A percentile compares a stretch with the other conserved stretches of the same genome.
These are phyloP conservation scores for Aspergillus wentii DNA, from an alignment of 495 filamentous ascomycete species.

Conservation along the genomic window DNA sequence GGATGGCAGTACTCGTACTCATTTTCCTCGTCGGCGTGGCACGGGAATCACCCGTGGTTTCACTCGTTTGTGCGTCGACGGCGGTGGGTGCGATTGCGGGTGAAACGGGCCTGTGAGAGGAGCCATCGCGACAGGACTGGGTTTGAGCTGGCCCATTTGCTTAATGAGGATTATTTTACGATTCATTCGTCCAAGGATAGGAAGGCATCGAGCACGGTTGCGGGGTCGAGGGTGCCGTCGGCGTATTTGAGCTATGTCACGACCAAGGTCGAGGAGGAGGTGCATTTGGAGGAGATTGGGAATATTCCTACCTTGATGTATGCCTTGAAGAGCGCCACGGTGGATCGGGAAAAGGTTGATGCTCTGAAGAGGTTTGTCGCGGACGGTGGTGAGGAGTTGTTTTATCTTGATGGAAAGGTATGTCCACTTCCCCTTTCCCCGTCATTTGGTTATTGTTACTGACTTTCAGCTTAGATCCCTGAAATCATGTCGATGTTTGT, in stretches of 20 bases:
- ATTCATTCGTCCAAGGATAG: constrained; percentile 52
- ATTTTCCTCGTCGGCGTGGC: constrained; percentile 82
- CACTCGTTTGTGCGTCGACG: constrained; percentile 87
- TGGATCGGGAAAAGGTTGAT: constrained; percentile 89
- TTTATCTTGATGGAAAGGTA: constrained; percentile 65
- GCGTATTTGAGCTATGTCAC: constrained; percentile 25
- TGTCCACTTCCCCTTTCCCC: constrained; percentile 2
- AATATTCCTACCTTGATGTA: constrained; percentile 62
- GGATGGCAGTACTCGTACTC: constrained; percentile 95
- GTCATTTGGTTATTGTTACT: constrained; percentile 6
- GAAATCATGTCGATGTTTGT: constrained; percentile 81
- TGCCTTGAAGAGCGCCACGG: constrained; percentile 58
- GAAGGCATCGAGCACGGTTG: constrained; percentile 34
- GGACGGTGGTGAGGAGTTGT: constrained; percentile 75
- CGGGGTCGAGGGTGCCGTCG: constrained; percentile 24
- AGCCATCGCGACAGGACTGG: constrained; percentile 20
- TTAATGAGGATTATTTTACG: constrained; percentile 84
- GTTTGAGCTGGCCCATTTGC: constrained; percentile 50
- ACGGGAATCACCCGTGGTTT: constrained; percentile 85
- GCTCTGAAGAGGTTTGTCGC: constrained; percentile 72
- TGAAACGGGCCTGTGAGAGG: constrained; percentile 42
- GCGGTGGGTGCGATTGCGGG: constrained; percentile 82
- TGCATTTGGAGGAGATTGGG: constrained; percentile 50
- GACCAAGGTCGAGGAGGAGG: constrained; percentile 29
- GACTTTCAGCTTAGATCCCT: constrained; percentile 53